phyloP scores from a whole-genome alignment of 257 asterid genomes.

The Petrea volubilis region DNA sequence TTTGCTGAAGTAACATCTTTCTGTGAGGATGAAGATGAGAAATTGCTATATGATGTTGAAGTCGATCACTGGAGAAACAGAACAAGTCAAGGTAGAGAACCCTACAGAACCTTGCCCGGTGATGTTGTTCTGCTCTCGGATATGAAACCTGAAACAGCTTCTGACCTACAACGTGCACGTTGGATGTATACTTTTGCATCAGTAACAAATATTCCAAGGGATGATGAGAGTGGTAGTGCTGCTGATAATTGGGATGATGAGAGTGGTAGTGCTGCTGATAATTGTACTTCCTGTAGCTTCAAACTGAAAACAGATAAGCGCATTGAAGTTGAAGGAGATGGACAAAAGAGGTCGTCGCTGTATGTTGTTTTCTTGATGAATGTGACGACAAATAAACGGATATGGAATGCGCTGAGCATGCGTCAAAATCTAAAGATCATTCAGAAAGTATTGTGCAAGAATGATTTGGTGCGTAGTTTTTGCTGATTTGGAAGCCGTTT shows the following conservation, averaged over 20 bases:
- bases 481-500: not conserved
- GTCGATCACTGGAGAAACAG: slow-evolving; percentile 45
- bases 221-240: slow-evolving; percentile 27
- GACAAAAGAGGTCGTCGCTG: not conserved
- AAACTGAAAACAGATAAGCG: slow-evolving; percentile 21
- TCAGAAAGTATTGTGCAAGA: slow-evolving; percentile 30
- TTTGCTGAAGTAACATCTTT: slow-evolving; percentile 42
- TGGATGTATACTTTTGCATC: slow-evolving; percentile 44
- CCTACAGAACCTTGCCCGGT: slow-evolving; percentile 54
- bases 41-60: slow-evolving; percentile 3
- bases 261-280: slow-evolving; percentile 27
- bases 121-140: slow-evolving; percentile 45
- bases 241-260: slow-evolving; percentile 33
- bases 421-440: slow-evolving; percentile 34
- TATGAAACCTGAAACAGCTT: slow-evolving; percentile 35
- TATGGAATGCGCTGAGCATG: slow-evolving; percentile 52
- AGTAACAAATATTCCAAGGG: slow-evolving; percentile 30
- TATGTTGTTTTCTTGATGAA: slow-evolving; percentile 49
- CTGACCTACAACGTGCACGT: slow-evolving; percentile 32
- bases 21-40: not conserved
- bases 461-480: slow-evolving; percentile 35
- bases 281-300: slow-evolving; percentile 10
- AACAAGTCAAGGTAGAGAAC: slow-evolving; percentile 31
- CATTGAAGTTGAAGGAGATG: slow-evolving; percentile 16
- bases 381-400: slow-evolving; percentile 33